A percentile compares a stretch with the other conserved stretches of the same genome.
Conservation (phyloP, 1,139 yeast genomes). For the Diutina ranongensis region DNA sequence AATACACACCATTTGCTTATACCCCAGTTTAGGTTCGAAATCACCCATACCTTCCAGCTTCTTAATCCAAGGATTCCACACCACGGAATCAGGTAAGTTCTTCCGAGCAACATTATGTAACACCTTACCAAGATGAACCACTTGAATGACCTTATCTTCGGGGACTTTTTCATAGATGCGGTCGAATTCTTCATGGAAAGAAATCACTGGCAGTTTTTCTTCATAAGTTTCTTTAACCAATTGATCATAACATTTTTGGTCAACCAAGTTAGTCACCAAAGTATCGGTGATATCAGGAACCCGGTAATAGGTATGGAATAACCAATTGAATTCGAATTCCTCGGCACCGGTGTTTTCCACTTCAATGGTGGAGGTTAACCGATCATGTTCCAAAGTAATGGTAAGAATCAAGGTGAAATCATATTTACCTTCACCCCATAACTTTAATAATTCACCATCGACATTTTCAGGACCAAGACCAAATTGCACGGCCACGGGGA, state of each 20-base stretch:
- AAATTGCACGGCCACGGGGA: conserved; percentile 65
- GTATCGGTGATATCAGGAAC: conserved; percentile 70
- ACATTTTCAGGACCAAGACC: conserved; percentile 82
- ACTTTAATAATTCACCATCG: conserved; percentile 45
- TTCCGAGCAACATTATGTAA: conserved; percentile 52
- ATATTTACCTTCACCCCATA: conserved; percentile 36
- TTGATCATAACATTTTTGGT: conserved; percentile 65
- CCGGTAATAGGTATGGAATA: conserved; percentile 84
- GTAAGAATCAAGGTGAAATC: conserved; percentile 74
- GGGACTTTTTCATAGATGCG: conserved; percentile 62
- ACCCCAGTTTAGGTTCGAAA: conserved; percentile 78
- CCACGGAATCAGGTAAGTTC: conserved; percentile 79
- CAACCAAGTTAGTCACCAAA: conserved; percentile 65
- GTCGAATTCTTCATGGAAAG: conserved; percentile 73
- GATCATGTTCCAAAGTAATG: conserved; percentile 40
- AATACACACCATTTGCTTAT: conserved; percentile 77
- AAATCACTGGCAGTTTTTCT: conserved; percentile 63
- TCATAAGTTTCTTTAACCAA: conserved; percentile 47
- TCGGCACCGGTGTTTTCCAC: conserved; percentile 58
- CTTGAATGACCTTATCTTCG: conserved; percentile 44
- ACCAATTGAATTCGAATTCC: conserved; percentile 79
- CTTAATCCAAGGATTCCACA: conserved; percentile 95
- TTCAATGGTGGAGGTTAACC: conserved; percentile 57
- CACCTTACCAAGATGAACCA: conserved; percentile 59
- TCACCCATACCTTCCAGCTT: conserved; percentile 76